Percentiles rank a stretch among this genome's conserved stretches.
These are phyloP conservation scores for Leishmania major DNA, from an alignment of 208 protist species.

Conservation along the genomic window DNA sequence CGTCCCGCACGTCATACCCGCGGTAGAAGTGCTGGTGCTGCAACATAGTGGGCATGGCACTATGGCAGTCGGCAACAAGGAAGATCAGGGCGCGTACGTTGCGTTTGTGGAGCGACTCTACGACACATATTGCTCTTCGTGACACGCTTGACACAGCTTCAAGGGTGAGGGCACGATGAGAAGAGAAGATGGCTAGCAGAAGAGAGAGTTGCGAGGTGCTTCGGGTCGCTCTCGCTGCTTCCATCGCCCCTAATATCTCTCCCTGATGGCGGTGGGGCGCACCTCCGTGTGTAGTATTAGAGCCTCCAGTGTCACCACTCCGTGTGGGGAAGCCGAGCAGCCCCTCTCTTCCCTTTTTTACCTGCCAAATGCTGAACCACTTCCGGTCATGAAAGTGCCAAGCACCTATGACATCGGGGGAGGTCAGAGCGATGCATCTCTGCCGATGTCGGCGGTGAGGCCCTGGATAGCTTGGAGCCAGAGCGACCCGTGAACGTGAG, in stretches of 20 bases:
- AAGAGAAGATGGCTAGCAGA: not conserved
- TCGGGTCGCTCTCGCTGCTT: not conserved
- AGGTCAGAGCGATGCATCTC: not conserved
- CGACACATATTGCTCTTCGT: conserved; percentile 62
- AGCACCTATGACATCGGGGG: not conserved
- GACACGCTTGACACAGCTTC: not conserved
- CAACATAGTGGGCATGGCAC: conserved; percentile 73
- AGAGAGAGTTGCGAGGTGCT: not conserved
- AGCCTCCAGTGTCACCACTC: not conserved
- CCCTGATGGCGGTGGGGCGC: not conserved
- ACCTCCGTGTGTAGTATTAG: not conserved
- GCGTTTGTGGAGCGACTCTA: conserved; percentile 82
- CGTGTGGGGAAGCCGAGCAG: not conserved
- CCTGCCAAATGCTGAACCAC: not conserved
- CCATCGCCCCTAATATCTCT: not conserved
- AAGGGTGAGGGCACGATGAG: not conserved
- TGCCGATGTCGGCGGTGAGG: not conserved
- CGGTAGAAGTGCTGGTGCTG: conserved; percentile 82
- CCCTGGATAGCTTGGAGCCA: not conserved
- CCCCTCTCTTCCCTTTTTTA: not conserved
- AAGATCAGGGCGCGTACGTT: conserved; percentile 86
- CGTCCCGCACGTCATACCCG: conserved; percentile 70
- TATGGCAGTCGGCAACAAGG: conserved; percentile 74
- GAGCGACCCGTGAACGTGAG: no score
- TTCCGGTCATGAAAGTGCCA: not conserved